These are phyloP conservation scores for Mortierella sp. DNA, from an alignment of 371 early-diverging fungal genomes.

Conservation along the genomic window DNA sequence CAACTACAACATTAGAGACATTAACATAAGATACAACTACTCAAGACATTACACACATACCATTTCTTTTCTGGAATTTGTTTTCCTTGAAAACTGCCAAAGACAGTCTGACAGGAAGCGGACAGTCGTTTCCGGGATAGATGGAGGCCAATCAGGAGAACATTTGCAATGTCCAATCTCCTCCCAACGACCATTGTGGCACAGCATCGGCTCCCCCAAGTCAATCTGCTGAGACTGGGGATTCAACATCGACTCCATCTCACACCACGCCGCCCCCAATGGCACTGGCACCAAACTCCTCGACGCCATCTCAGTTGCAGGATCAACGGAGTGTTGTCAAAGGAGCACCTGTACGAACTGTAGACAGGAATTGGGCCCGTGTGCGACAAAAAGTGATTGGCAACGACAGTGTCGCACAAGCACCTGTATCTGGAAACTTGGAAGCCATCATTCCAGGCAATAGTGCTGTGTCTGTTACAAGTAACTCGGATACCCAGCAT, in stretches of 20 bases:
- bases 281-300: neutral
- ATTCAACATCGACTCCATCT: neutral
- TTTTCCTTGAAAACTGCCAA: neutral
- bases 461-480: neutral
- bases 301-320: neutral
- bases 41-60: neutral
- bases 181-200: constrained; percentile 6
- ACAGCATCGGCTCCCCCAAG: neutral
- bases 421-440: neutral
- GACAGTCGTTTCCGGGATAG: constrained; percentile 9
- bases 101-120: constrained; percentile 12
- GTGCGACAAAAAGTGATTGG: constrained; percentile 49
- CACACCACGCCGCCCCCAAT: neutral
- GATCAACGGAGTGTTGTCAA: constrained; percentile 1
- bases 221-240: neutral
- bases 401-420: neutral
- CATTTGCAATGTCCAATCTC: constrained; percentile 7
- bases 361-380: constrained; percentile 50
- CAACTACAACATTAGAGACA: neutral
- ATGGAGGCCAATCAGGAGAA: constrained; percentile 35
- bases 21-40: neutral
- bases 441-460: neutral
- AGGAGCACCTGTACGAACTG: constrained; percentile 17
- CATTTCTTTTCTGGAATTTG: neutral
- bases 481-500: neutral